Base-by-base conservation (phyloP, 305 asterid species). In the Fraxinus baroniana region DNA sequence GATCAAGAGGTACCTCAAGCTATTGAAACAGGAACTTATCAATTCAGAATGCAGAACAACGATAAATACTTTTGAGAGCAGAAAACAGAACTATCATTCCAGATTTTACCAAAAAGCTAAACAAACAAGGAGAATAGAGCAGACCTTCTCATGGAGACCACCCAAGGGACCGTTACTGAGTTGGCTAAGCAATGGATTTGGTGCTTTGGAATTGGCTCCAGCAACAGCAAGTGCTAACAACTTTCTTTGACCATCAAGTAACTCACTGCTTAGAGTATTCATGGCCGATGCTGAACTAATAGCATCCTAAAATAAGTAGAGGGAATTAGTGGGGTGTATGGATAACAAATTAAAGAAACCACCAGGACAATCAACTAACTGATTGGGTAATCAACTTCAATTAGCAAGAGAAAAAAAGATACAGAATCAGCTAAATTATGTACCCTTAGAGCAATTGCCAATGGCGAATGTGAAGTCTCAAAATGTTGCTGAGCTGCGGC, bases 1-100 rank as follows among this genome's bases (percentile, higher is more conserved):
- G 98, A 91, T 95, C 98, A 79, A 89, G 86, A 60, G 97, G 96
- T 79, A 89, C 90, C 91, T 95, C 98, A 68, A 91, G 84, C 98
- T 90, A 55, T 76, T n/a, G 20, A 39, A 62, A 18, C 17, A 49
- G 12, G 24, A 62, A 52, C 32, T 32, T 71, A 1, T 55, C 55
- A 5, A 17, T 80, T 79, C 24, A 46, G 32, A 57, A 44, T 32
- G 74, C 13, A 28, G 2, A 8, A 22, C 41, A 80, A 80, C 15
- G 2, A 33, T 17, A 18, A 13, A 75, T n/a, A 18, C 8, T 30
- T 81, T 77, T 12, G 32, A 37, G n/a, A 80, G 70, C 74, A 79
- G 62, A 26, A 64, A 57, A 17, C 7, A 6, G 36, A 35, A n/a
- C 28, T 74, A 15, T 36, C 26, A n/a, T 5, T 36, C 30, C 46